phyloP scores from a whole-genome alignment of 768 basidiomycete species.

The Jaapia argillacea region DNA sequence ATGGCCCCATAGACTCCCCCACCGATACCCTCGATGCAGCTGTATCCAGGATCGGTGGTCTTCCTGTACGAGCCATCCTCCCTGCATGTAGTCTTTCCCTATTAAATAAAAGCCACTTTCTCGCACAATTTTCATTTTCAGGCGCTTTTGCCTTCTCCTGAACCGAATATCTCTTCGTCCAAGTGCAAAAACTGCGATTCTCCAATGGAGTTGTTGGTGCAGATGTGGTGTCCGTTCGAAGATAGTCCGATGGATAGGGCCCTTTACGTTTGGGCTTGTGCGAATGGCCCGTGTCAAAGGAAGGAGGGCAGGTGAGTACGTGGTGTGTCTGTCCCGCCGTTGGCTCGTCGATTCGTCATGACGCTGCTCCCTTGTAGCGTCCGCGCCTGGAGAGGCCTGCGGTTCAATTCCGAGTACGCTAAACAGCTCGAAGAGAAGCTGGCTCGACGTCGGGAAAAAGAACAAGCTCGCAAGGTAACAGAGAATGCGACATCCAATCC shows the following conservation, averaged over 20 bases:
- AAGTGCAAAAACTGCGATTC: constrained; percentile 61
- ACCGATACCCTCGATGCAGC: constrained; percentile 63
- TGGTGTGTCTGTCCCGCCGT: constrained; percentile 1
- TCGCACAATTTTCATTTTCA: constrained; percentile 22
- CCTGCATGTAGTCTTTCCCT: constrained; percentile 31
- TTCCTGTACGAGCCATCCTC: constrained; percentile 68
- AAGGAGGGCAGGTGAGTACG: constrained; percentile 64
- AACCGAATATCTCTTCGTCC: constrained; percentile 53
- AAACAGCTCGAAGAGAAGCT: constrained; percentile 54
- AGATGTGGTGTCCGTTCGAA: constrained; percentile 88
- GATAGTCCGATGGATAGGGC: constrained; percentile 78
- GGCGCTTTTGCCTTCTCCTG: constrained; percentile 61
- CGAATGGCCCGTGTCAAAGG: constrained; percentile 57
- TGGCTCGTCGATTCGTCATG: constrained; percentile 3
- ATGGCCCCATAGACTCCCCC: constrained; percentile 50
- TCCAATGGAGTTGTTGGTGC: constrained; percentile 75
- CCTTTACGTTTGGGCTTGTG: constrained; percentile 80
- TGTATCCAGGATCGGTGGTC: constrained; percentile 84
- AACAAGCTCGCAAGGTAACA: constrained; percentile 10
- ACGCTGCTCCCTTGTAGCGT: constrained; percentile 38
- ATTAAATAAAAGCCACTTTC: constrained; percentile 26
- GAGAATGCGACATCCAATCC: constrained; percentile 37
- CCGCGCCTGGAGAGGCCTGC: constrained; percentile 72
- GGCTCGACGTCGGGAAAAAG: constrained; percentile 25
- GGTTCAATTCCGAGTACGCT: constrained; percentile 68